These are phyloP conservation scores for Aspergillus transmontanensis DNA, from an alignment of 2,329 filamentous ascomycete species.

Conservation along the genomic window DNA sequence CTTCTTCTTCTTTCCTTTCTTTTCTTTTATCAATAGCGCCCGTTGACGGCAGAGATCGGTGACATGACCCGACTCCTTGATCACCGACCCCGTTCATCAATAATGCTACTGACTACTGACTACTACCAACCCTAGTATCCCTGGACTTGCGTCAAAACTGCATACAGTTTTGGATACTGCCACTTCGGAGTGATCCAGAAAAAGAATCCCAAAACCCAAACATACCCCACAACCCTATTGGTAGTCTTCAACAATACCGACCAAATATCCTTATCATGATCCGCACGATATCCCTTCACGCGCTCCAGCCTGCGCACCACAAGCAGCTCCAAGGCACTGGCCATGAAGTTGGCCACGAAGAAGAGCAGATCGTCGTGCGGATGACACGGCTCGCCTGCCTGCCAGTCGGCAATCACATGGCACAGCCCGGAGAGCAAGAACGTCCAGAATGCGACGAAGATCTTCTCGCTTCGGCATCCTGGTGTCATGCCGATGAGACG, in stretches of 20 bases:
- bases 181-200: slow-evolving; percentile 17
- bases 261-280: not conserved
- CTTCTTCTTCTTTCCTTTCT: not conserved
- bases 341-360: slow-evolving; percentile 7
- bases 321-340: not conserved
- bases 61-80: no score
- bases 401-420: slow-evolving; percentile 9
- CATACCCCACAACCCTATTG: not conserved
- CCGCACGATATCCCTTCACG: not conserved
- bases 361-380: slow-evolving; percentile 8
- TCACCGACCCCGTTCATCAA: not conserved
- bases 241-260: not conserved
- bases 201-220: slow-evolving; percentile 10
- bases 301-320: not conserved
- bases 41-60: no score
- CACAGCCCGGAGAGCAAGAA: slow-evolving; percentile 9
- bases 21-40: no score
- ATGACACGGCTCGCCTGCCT: not conserved
- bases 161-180: slow-evolving; percentile 13
- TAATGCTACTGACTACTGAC: no score
- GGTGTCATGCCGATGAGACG: not conserved
- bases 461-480: not conserved
- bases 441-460: not conserved
- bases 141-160: not conserved
- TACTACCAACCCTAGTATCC: not conserved